phyloP scores from a whole-genome alignment of 805 yeast species.

The Zygoascus bituminiphila region DNA sequence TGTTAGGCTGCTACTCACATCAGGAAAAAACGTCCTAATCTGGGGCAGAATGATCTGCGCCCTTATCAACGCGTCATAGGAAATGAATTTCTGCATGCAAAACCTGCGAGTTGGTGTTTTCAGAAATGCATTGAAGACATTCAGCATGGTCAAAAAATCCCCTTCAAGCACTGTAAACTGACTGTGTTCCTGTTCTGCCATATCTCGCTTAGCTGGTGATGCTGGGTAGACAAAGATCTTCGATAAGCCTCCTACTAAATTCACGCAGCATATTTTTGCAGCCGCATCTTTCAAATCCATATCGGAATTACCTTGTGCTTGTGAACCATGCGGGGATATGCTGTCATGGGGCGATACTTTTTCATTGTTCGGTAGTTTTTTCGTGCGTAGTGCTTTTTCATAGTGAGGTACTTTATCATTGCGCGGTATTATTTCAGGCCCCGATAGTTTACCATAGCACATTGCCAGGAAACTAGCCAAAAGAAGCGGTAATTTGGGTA shows the following conservation, averaged over 20 bases:
- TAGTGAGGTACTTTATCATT: too few species aligned
- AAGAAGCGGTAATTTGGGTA: slow-evolving; percentile 36
- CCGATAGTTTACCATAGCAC: slow-evolving; percentile 47
- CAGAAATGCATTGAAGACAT: slow-evolving; percentile 33
- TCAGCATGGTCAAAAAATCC: slow-evolving; percentile 71
- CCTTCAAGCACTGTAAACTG: slow-evolving; percentile 65
- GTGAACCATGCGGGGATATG: too few species aligned
- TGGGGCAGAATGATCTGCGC: slow-evolving; percentile 63
- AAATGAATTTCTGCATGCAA: slow-evolving; percentile 60
- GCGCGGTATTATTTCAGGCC: slow-evolving; percentile 59
- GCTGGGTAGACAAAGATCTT: slow-evolving; percentile 31
- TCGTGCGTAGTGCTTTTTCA: too few species aligned
- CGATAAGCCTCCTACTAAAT: slow-evolving; percentile 51
- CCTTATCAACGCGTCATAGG: slow-evolving; percentile 49
- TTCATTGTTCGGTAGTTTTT: too few species aligned
- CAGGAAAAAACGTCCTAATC: slow-evolving; percentile 27
- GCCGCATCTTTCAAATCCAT: slow-evolving; percentile 50
- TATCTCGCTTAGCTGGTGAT: background rate
- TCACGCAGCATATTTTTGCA: slow-evolving; percentile 67
- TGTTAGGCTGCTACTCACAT: background rate
- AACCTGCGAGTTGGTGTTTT: slow-evolving; percentile 34
- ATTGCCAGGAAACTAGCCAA: background rate
- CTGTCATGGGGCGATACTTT: too few species aligned
- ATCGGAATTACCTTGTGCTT: too few species aligned
- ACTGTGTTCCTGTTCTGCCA: slow-evolving; percentile 48